Evolutionary conservation across 495 filamentous ascomycete genomes (phyloP).

Genomic region (Opeltia flavorubescens): DNA sequence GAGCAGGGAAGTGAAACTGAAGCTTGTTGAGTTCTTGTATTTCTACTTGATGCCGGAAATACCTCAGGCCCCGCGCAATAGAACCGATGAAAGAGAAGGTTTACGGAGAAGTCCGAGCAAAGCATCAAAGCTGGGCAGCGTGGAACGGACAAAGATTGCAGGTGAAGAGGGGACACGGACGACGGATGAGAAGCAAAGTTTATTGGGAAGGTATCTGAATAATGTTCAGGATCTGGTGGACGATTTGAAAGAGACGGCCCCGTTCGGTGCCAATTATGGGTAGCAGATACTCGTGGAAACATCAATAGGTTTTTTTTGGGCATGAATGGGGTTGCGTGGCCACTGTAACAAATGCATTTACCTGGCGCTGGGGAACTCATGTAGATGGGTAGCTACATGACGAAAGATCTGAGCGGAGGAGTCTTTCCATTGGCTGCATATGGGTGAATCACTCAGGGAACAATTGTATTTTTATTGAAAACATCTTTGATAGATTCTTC

Average conservation of each 20-base stretch:
- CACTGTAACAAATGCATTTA: background rate
- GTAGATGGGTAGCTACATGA: background rate
- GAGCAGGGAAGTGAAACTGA: conserved; percentile 75
- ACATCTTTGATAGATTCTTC: conserved; percentile 29
- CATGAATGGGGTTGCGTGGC: background rate
- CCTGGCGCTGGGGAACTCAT: background rate
- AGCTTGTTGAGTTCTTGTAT: conserved; percentile 88
- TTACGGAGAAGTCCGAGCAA: conserved; percentile 63
- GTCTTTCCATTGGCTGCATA: too few species aligned
- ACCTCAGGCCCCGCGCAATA: conserved; percentile 35
- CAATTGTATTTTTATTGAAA: conserved; percentile 18
- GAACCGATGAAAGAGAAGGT: conserved; percentile 19
- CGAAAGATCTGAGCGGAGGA: background rate
- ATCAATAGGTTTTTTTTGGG: background rate
- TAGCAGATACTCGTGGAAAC: background rate
- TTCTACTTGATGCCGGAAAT: conserved; percentile 96
- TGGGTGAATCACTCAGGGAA: too few species aligned
- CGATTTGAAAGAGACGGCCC: conserved; percentile 69
- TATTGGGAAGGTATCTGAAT: conserved; percentile 67
- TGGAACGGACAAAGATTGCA: conserved; percentile 21
- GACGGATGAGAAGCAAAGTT: conserved; percentile 75
- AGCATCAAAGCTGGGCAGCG: conserved; percentile 25
- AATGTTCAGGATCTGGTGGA: conserved; percentile 87
- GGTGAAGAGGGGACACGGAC: conserved; percentile 42
- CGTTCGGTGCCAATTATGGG: conserved; percentile 4